These are phyloP conservation scores for Fusarium secorum DNA, from an alignment of 2,329 filamentous ascomycete genomes.

Conservation along the genomic window DNA sequence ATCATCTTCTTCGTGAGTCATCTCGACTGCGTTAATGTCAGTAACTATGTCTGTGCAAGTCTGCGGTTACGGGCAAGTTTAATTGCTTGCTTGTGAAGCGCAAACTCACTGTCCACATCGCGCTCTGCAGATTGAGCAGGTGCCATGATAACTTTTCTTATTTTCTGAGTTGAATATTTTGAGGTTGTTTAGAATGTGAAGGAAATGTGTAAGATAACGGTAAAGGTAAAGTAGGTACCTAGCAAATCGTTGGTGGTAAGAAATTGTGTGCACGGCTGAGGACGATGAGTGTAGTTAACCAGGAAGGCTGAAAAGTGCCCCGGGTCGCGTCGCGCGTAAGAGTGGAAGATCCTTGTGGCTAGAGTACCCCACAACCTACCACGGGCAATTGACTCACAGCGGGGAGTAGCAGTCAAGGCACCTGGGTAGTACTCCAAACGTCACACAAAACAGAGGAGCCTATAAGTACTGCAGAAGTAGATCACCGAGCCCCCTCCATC, in stretches of 20 bases:
- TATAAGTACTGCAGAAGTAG: neutral
- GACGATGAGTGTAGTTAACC: slow-evolving; percentile 23
- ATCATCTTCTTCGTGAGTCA: slow-evolving; percentile 71
- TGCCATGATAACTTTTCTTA: slow-evolving; percentile 43
- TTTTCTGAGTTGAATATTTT: neutral
- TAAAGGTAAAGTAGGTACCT: neutral
- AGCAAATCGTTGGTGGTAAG: slow-evolving; percentile 15
- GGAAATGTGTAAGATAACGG: neutral
- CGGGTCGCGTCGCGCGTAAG: slow-evolving; percentile 49
- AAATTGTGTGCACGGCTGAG: slow-evolving; percentile 33
- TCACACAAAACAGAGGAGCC: no score
- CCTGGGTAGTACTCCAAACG: neutral
- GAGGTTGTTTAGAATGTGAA: neutral
- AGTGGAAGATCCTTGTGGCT: slow-evolving; percentile 25
- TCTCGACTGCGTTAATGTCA: slow-evolving; percentile 44
- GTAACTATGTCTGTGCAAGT: neutral
- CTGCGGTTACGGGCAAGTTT: neutral
- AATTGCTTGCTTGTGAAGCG: slow-evolving; percentile 7
- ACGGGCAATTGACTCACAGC: slow-evolving; percentile 33
- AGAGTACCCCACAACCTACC: slow-evolving; percentile 1
- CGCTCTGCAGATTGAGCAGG: slow-evolving; percentile 47
- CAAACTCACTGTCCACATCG: slow-evolving; percentile 49
- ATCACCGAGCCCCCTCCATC: slow-evolving; percentile 29
- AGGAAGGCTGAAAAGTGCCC: slow-evolving; percentile 44
- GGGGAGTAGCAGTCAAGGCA: neutral